Percentiles rank a stretch among this genome's conserved stretches.
These are phyloP conservation scores for Pseudogymnoascus sp. DNA, from an alignment of 2,329 filamentous ascomycete species.

Conservation along the genomic window DNA sequence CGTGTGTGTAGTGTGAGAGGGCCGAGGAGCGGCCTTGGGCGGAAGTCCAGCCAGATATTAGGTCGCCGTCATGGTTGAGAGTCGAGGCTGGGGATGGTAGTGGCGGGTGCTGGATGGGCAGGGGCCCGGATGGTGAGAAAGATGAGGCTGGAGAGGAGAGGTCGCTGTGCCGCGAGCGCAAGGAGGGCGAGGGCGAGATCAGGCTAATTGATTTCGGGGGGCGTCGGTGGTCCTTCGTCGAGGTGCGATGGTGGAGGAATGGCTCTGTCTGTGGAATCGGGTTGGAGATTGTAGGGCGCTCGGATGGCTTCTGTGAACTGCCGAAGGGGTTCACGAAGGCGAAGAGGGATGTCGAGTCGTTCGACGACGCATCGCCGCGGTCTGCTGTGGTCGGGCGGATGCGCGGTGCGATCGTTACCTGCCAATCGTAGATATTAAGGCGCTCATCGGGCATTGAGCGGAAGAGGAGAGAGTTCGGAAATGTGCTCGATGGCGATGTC, in stretches of 20 bases:
- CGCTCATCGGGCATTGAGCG: conserved; percentile 47
- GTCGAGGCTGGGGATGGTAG: conserved; percentile 50
- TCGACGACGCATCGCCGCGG: conserved; percentile 2
- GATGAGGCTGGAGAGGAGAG: conserved; percentile 39
- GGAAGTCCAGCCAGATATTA: conserved; percentile 54
- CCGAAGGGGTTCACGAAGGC: conserved; percentile 29
- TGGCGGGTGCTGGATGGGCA: conserved; percentile 44
- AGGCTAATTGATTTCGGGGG: conserved; percentile 40
- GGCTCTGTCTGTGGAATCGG: conserved; percentile 20
- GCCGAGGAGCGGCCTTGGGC: conserved; percentile 53
- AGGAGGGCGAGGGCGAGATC: conserved; percentile 51
- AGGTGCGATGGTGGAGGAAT: conserved; percentile 41
- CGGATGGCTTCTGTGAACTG: background rate
- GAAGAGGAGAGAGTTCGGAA: conserved; percentile 45
- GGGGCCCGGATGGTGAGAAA: conserved; percentile 28
- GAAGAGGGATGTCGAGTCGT: conserved; percentile 4
- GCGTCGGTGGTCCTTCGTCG: conserved; percentile 37
- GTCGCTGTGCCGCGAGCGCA: conserved; percentile 57
- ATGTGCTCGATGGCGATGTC: conserved; percentile 24
- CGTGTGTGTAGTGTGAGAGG: conserved; percentile 41
- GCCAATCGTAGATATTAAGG: conserved; percentile 53
- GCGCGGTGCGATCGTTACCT: conserved; percentile 34
- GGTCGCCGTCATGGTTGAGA: conserved; percentile 46
- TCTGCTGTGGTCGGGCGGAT: conserved; percentile 28
- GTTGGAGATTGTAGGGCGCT: conserved; percentile 10